Base-by-base conservation (phyloP, 495 filamentous ascomycete species). In the Hyphodiscus hymeniophilus region DNA sequence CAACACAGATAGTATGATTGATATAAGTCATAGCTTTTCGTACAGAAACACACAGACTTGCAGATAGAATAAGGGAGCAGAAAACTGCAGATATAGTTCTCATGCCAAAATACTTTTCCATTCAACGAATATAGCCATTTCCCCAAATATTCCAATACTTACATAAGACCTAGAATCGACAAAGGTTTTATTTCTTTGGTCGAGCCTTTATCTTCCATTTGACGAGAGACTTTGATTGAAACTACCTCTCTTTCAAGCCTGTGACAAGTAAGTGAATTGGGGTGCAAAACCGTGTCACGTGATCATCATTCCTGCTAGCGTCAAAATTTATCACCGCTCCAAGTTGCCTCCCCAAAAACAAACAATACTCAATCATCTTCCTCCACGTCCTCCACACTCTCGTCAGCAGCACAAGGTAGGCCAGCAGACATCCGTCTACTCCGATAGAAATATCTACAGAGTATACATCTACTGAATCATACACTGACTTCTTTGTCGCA, bases 401-500 rank as follows among this genome's bases (percentile, higher is more conserved):
- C 17, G 20, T 21, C 40, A 44, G 16, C 38, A 50, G 38, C 21
- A 38, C 32, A 45, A 50, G 38, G 28, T 35, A 41, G 1, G 17
- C 21, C 40, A 16, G 8, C 40, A n/a, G 7, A 20, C 30, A 20
- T 18, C 20, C 12, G 6, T 20, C 30, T 3, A 40, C 38, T 22
- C 22, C 20, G 12, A 18, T 12, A 21, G 20, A 18, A 22, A 7
- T 6, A 2, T 21, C 38, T 21, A 7, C 32, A 20, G 20, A 17
- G 7, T 13, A 38, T 31, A 16, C 43, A 28, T 23, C 15, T 45
- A n/a, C n/a, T 17, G 13, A 7, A 17, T 12, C 50, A 38, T 46
- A 2, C 21, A 32, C 58, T 60, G 32, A 60, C 48, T 30, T 42
- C 50, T 54, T 48, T 54, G 54, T 52, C 52, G 44, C 53, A 54